Evolutionary conservation across 2,329 filamentous ascomycete species (phyloP).

Genomic region (Calonectria pauciramosa): DNA sequence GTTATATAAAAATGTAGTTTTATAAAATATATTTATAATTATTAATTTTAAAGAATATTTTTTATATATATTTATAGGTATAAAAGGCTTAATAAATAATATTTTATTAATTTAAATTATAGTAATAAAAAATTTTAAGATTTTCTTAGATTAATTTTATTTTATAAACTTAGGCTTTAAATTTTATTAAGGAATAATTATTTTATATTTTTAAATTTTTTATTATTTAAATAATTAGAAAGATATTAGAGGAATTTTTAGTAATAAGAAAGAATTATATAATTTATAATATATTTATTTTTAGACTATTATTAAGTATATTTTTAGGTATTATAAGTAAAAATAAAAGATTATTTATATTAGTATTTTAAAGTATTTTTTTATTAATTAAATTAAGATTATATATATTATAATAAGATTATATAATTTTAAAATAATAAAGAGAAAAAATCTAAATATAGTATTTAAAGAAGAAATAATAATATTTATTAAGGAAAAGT

Average conservation of each 20-base stretch:
- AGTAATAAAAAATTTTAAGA: no score
- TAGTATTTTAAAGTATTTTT: background rate
- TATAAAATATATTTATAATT: no score
- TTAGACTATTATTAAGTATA: background rate
- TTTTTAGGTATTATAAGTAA: background rate
- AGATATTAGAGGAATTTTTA: background rate
- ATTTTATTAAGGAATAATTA: no score
- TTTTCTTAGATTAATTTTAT: no score
- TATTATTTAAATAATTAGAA: background rate
- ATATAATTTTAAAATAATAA: background rate
- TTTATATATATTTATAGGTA: no score
- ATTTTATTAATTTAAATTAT: no score
- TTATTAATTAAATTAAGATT: background rate
- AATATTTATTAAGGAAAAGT: background rate
- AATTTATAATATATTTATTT: background rate
- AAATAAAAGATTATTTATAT: background rate
- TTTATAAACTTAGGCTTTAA: no score
- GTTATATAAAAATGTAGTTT: no score
- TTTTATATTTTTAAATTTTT: background rate
- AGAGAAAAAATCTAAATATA: background rate
- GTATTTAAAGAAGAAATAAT: background rate
- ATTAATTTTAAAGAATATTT: no score
- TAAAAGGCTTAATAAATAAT: no score
- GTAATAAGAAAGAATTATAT: background rate
- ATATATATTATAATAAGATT: background rate